These are phyloP conservation scores for Kingdonia uniflora DNA, from an alignment of 164 flowering plant genomes.

Conservation along the genomic window DNA sequence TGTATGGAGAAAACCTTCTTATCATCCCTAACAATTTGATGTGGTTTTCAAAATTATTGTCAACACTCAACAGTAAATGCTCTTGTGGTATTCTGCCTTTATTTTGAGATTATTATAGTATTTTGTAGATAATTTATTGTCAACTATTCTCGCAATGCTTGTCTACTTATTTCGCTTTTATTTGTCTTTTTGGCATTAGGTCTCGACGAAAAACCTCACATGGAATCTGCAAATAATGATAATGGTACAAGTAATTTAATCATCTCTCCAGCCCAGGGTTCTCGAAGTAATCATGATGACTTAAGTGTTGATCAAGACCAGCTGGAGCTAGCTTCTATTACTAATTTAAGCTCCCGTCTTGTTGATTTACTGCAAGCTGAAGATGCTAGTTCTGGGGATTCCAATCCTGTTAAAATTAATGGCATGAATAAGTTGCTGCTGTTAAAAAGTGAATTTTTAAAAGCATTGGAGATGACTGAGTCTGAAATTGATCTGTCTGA, in stretches of 20 bases:
- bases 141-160: no score
- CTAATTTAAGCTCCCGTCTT: conserved; percentile 37
- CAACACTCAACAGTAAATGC: no score
- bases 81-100: no score
- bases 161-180: no score
- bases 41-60: no score
- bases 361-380: conserved; percentile 45
- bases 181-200: conserved; percentile 27
- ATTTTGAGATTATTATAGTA: no score
- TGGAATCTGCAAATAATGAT: conserved; percentile 29
- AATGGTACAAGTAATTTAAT: conserved; percentile 36
- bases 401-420: conserved; percentile 39
- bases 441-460: conserved; percentile 51
- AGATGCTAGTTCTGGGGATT: conserved; percentile 43
- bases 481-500: conserved; percentile 78
- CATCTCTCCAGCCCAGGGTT: conserved; percentile 36
- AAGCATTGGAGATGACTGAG: conserved; percentile 66
- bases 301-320: conserved; percentile 36
- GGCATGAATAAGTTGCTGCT: conserved; percentile 48
- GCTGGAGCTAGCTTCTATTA: conserved; percentile 30
- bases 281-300: conserved; percentile 25
- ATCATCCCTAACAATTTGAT: no score
- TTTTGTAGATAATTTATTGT: no score
- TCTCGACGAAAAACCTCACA: conserved; percentile 43
- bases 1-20: no score